phyloP scores from a whole-genome alignment of 2,329 filamentous ascomycete species.

The Lecanicillium sp. region DNA sequence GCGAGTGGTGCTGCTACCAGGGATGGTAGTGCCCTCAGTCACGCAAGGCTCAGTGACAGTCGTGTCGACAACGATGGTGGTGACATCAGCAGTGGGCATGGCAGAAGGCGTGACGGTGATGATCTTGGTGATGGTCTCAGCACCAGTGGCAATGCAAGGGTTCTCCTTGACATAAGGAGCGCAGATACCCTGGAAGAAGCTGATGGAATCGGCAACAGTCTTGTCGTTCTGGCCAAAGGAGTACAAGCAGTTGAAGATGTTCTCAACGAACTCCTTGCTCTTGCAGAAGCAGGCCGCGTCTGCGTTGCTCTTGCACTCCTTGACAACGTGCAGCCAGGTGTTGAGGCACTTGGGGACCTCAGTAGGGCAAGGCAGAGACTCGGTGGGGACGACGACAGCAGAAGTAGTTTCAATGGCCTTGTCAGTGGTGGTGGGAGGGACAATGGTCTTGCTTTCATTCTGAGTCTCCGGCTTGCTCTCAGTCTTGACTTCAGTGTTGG shows the following conservation, averaged over 20 bases:
- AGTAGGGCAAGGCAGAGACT: conserved; percentile 49
- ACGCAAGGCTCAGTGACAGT: conserved; percentile 43
- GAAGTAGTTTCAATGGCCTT: conserved; percentile 21
- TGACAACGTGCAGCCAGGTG: conserved; percentile 70
- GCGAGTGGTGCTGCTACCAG: conserved; percentile 36
- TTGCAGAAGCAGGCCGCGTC: conserved; percentile 85
- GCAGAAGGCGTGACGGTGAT: conserved; percentile 46
- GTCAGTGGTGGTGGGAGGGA: conserved; percentile 19
- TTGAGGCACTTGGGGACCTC: conserved; percentile 85
- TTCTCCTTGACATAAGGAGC: conserved; percentile 65
- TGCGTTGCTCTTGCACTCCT: conserved; percentile 73
- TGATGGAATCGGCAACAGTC: conserved; percentile 62
- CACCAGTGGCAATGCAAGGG: conserved; percentile 75
- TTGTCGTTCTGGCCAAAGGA: conserved; percentile 62
- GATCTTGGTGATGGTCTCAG: conserved; percentile 56
- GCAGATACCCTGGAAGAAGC: conserved; percentile 89
- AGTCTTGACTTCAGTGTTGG: conserved; percentile 3
- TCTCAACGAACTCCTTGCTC: conserved; percentile 63
- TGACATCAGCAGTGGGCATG: conserved; percentile 35
- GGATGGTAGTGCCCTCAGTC: conserved; percentile 38
- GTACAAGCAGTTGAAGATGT: conserved; percentile 74
- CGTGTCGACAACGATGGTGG: conserved; percentile 40
- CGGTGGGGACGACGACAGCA: conserved; percentile 13
- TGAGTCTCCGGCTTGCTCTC: no score
- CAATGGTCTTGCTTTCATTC: no score